Conservation (phyloP, 2,329 filamentous ascomycete species). For the Diaporthe ilicicola region DNA sequence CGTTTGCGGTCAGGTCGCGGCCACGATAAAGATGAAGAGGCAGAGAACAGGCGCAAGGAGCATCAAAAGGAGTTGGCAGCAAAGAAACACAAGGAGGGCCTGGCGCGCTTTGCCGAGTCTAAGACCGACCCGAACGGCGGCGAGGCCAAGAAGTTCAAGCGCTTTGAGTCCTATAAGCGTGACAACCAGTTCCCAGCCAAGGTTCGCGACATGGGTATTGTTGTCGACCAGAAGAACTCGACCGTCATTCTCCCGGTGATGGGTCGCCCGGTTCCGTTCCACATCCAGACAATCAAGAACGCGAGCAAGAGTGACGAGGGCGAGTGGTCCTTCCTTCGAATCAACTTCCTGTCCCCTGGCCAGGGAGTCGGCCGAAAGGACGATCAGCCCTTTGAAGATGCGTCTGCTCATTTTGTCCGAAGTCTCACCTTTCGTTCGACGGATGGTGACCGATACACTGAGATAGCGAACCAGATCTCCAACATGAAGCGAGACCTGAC, state of each 20-base stretch:
- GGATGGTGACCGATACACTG: conserved; percentile 86
- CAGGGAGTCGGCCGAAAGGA: conserved; percentile 98
- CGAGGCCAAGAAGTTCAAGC: conserved; percentile 98
- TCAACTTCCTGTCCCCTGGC: conserved; percentile 97
- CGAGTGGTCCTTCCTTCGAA: conserved; percentile 90
- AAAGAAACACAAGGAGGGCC: conserved; percentile 90
- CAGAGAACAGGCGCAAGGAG: conserved; percentile 84
- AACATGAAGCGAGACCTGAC: conserved; percentile 94
- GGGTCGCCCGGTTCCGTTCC: conserved; percentile 96
- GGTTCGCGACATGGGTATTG: conserved; percentile 85
- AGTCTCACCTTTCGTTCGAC: conserved; percentile 95
- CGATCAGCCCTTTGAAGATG: conserved; percentile 97
- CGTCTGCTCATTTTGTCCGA: conserved; percentile 92
- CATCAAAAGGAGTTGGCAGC: conserved; percentile 89
- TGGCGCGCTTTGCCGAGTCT: conserved; percentile 85
- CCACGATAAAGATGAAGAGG: conserved; percentile 84
- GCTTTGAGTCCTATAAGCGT: conserved; percentile 98
- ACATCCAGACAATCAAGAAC: conserved; percentile 98
- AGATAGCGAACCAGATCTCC: conserved; percentile 91
- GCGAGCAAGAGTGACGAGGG: conserved; percentile 97
- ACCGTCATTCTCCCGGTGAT: conserved; percentile 96
- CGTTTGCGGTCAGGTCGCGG: conserved; percentile 89
- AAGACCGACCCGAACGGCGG: conserved; percentile 86
- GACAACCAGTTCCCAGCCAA: conserved; percentile 90
- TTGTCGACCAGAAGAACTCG: conserved; percentile 89